Percentiles rank a stretch among this genome's conserved stretches.
Conservation (phyloP, 257 asterid species). For the Rhazya stricta region DNA sequence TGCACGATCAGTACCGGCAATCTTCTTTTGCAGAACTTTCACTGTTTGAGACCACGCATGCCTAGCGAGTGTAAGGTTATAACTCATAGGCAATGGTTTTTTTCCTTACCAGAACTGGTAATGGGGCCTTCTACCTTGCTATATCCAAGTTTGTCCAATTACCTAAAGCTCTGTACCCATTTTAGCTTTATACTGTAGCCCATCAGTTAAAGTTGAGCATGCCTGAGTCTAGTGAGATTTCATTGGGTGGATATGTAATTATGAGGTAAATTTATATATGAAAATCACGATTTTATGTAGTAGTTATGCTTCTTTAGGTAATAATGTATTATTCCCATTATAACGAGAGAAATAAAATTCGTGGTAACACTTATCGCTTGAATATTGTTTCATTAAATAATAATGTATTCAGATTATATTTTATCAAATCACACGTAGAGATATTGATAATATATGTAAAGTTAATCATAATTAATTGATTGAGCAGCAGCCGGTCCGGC, state of each 20-base stretch:
- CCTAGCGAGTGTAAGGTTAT: neutral
- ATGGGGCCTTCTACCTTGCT: constrained; percentile 5
- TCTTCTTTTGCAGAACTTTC: constrained; percentile 4
- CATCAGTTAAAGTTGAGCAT: neutral
- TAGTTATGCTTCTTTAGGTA: too few species aligned
- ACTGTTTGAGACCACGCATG: constrained; percentile 16
- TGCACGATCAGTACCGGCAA: constrained; percentile 6
- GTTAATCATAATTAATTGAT: too few species aligned
- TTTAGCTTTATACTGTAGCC: constrained; percentile 15
- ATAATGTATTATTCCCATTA: too few species aligned
- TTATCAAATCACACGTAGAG: too few species aligned
- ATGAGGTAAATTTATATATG: too few species aligned
- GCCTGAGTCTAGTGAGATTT: neutral
- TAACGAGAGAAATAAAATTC: too few species aligned
- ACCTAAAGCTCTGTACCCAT: neutral
- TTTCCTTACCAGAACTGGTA: constrained; percentile 22
- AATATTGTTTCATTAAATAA: too few species aligned
- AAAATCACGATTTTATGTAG: too few species aligned
- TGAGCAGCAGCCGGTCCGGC: too few species aligned
- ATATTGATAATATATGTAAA: too few species aligned
- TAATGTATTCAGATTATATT: too few species aligned
- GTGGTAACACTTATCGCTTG: too few species aligned
- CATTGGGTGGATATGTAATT: neutral
- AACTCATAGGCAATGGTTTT: constrained; percentile 2
- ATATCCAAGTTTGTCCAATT: neutral